phyloP scores from a whole-genome alignment of 768 basidiomycete species.

The Boletus subparvulus region DNA sequence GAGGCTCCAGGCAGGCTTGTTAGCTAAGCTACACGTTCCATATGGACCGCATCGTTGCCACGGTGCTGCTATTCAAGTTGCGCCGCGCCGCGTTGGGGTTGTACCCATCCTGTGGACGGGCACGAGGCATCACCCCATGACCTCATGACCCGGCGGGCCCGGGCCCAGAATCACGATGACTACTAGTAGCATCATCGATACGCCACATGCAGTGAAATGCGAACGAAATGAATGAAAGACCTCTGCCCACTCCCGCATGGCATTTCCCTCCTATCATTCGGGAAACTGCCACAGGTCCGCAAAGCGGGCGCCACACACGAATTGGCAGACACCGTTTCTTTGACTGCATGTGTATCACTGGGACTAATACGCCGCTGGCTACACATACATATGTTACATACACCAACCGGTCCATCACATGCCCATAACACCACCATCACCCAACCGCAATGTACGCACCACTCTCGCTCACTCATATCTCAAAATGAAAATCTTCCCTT shows the following conservation, averaged over 20 bases:
- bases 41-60: conserved; percentile 2
- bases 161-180: too few relatives aligned
- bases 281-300: too few relatives aligned
- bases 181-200: background rate
- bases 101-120: background rate
- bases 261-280: too few relatives aligned
- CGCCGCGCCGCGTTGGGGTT: background rate
- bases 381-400: background rate
- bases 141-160: too few relatives aligned
- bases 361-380: background rate
- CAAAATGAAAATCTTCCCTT: conserved; percentile 71
- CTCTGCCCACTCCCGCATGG: background rate
- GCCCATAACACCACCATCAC: background rate
- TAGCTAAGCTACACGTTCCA: conserved; percentile 20
- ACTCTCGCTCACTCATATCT: conserved; percentile 49
- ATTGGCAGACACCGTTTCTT: too few relatives aligned
- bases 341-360: background rate
- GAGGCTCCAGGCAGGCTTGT: conserved; percentile 10
- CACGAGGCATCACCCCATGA: conserved; percentile 9
- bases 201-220: background rate
- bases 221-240: background rate
- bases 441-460: background rate
- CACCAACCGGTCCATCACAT: background rate
- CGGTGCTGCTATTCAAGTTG: background rate
- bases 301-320: too few relatives aligned